phyloP scores from a whole-genome alignment of 179 eudicot genomes.

The Nepenthes alata region DNA sequence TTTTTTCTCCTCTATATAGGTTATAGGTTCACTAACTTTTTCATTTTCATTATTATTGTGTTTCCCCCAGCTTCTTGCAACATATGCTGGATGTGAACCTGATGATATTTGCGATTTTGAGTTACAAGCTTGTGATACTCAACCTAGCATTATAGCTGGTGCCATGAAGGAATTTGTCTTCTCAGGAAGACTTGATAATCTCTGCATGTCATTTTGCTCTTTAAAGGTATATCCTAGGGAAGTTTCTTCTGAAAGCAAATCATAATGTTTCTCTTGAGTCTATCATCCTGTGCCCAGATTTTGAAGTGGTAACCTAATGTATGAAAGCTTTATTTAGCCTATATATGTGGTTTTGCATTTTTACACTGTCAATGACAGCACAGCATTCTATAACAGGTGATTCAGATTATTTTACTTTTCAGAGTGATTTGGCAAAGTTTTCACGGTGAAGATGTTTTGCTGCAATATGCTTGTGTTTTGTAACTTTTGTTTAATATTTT shows the following conservation, averaged over 20 bases:
- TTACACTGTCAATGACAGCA: too few species aligned
- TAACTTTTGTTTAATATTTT: too few species aligned
- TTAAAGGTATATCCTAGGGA: conserved; percentile 40
- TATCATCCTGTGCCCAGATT: background rate
- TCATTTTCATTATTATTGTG: conserved; percentile 5
- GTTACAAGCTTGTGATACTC: conserved; percentile 96
- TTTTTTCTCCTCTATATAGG: background rate
- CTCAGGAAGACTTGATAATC: conserved; percentile 96
- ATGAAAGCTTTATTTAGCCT: background rate
- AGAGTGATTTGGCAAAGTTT: too few species aligned
- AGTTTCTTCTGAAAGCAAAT: background rate
- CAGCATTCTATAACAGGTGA: too few species aligned
- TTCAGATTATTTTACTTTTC: too few species aligned
- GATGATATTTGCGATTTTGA: conserved; percentile 93
- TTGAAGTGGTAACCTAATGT: background rate
- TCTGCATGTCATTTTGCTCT: conserved; percentile 94
- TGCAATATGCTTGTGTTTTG: too few species aligned
- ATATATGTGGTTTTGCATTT: too few species aligned
- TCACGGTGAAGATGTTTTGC: too few species aligned
- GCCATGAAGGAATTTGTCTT: conserved; percentile 77
- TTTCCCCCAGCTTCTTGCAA: conserved; percentile 61
- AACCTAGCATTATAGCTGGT: conserved; percentile 83
- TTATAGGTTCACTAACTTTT: conserved; percentile 1
- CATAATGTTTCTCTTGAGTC: too few species aligned
- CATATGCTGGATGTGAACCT: conserved; percentile 68